These are phyloP conservation scores for Telfairia occidentalis DNA, from an alignment of 331 rosid genomes.

Conservation along the genomic window DNA sequence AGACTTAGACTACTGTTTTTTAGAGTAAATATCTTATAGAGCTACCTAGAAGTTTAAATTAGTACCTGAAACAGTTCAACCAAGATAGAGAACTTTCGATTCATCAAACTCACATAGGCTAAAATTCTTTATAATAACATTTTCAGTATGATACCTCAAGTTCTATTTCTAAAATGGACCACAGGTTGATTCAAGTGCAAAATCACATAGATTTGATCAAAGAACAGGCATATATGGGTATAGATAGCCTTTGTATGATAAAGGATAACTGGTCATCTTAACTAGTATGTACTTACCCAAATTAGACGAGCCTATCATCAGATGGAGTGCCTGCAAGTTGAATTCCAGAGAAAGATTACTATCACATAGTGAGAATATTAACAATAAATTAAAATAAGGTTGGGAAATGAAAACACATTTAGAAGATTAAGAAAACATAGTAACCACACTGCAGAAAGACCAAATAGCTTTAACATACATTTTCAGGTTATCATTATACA, in stretches of 20 bases:
- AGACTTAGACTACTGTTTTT: not conserved
- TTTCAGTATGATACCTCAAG: not conserved
- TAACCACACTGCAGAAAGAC: not conserved
- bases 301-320: conserved; percentile 54
- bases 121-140: not conserved
- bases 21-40: not conserved
- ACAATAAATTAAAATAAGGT: not conserved
- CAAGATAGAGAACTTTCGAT: not conserved
- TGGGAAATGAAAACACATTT: not conserved
- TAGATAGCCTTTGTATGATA: not conserved
- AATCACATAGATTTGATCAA: conserved; percentile 5
- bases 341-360: conserved; percentile 6
- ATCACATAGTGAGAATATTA: not conserved
- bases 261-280: not conserved
- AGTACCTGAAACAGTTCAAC: not conserved
- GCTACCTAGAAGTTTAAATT: not conserved
- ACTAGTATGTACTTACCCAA: conserved; percentile 31
- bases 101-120: not conserved
- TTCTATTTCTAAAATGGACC: conserved; percentile 2
- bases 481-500: not conserved
- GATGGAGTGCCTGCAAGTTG: conserved; percentile 53
- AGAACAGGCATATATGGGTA: not conserved
- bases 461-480: not conserved
- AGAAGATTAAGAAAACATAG: not conserved
- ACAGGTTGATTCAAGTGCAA: not conserved